phyloP scores from a whole-genome alignment of 148 eudicot genomes.

The Rhododendron ferrugineum region DNA sequence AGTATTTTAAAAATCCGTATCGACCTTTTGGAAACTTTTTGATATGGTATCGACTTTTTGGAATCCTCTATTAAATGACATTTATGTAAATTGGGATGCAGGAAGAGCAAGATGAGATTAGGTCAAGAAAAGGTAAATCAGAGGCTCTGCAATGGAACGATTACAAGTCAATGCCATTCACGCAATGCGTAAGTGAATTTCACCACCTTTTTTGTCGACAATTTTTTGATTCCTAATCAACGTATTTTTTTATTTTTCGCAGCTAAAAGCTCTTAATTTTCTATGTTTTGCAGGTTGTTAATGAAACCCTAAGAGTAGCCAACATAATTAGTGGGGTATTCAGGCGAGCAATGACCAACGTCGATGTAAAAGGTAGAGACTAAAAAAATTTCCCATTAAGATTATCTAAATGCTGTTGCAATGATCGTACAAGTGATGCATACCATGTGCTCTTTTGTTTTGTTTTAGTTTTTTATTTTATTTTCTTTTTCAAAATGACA shows the following conservation, averaged over 20 bases:
- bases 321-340: slow-evolving; percentile 93
- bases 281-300: slow-evolving; percentile 56
- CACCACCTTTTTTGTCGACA: not conserved
- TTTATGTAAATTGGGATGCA: slow-evolving; percentile 7
- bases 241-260: not conserved
- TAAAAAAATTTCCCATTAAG: not conserved
- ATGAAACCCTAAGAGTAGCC: slow-evolving; percentile 83
- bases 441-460: not conserved
- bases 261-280: not conserved
- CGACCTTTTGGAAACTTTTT: too few species aligned
- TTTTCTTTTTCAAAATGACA: not conserved
- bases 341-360: slow-evolving; percentile 71
- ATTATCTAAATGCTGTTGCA: not conserved
- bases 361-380: slow-evolving; percentile 55
- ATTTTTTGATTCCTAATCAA: not conserved
- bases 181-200: slow-evolving; percentile 76
- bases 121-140: slow-evolving; percentile 45
- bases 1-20: too few species aligned
- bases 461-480: not conserved
- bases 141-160: slow-evolving; percentile 76
- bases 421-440: slow-evolving; percentile 4
- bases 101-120: slow-evolving; percentile 81
- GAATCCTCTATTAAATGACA: not conserved
- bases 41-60: not conserved
- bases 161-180: slow-evolving; percentile 93